Base-by-base conservation (phyloP, 2,329 filamentous ascomycete genomes). In the Alternaria sp. region DNA sequence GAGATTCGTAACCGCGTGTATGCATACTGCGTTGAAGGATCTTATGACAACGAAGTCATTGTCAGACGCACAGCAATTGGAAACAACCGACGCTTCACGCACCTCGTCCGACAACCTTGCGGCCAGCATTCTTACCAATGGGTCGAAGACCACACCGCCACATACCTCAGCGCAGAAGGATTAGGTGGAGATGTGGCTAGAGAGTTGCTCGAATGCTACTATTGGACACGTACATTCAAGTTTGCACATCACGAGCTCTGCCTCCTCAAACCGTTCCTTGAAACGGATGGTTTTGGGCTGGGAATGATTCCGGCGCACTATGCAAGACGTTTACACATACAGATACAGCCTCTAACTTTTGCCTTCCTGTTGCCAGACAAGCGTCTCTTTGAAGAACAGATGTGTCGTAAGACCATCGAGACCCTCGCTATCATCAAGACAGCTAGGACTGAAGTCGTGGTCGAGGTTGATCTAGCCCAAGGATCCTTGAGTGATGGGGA, bases 1-100 rank as follows among this genome's bases (percentile, higher is more conserved):
- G 68, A 71, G 39, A 59, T 71, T 34, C 68, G 68, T 26, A 61
- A 69, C 30, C 56, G 61, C 24, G 59, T 71, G 54, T 65, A 68
- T 39, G 51, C 58, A 4, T 69, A 62, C 34, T 69, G 63, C 16
- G 59, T 68, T 7, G 59, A 69, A 44, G 62, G 68, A 11, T 18
- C 42, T 4, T 62, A 62, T 14, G 68, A 71, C 48, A 62, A 69
- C 22, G 67, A 71, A 30, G 67, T 71, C 14, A 61, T 71, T 9
- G 58, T 71, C 16, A 62, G 68, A 9, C 61, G 54, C n/a, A 57
- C 54, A 36, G 36, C 55, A 7, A 11, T 34, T 6, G 48, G 43
- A 7, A 26, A 30, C 1, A 48, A 52, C 2, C 39, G 56, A 38
- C 30, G 41, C 22, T 62, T 55, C 11, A 18, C 16, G 6, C 30